phyloP scores from a whole-genome alignment of 2,329 filamentous ascomycete species.

The Aspergillus jensenii region DNA sequence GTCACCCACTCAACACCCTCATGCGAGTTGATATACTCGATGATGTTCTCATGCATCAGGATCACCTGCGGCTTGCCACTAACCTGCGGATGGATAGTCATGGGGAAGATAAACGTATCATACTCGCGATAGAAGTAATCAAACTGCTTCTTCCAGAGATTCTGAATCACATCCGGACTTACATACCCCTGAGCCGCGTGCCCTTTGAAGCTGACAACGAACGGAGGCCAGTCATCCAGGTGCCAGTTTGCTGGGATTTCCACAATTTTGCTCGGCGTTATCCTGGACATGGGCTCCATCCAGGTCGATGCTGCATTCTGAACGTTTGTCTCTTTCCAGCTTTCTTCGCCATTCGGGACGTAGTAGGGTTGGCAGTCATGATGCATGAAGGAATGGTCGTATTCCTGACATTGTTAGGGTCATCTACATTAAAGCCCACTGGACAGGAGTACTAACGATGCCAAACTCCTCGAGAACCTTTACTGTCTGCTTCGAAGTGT shows the following conservation, averaged over 20 bases:
- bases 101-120: neutral
- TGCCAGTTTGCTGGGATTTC: constrained; percentile 49
- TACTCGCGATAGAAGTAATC: constrained; percentile 73
- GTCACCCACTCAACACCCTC: constrained; percentile 20
- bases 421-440: no score
- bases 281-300: constrained; percentile 52
- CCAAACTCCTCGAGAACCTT: constrained; percentile 44
- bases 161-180: constrained; percentile 56
- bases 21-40: constrained; percentile 29
- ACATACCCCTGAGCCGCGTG: constrained; percentile 58
- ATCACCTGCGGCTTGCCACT: neutral
- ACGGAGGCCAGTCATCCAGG: constrained; percentile 44
- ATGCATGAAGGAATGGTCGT: constrained; percentile 47
- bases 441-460: constrained; percentile 22
- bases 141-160: constrained; percentile 63
- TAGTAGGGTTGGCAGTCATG: constrained; percentile 48
- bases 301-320: constrained; percentile 40
- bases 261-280: constrained; percentile 39
- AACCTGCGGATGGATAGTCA: constrained; percentile 5
- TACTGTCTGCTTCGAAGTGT: constrained; percentile 66
- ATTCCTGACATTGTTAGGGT: constrained; percentile 19
- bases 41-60: constrained; percentile 68
- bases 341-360: constrained; percentile 36
- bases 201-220: constrained; percentile 47
- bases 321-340: constrained; percentile 45